Base-by-base conservation (phyloP, 2,329 filamentous ascomycete genomes). In the Hypoxylon sp. region DNA sequence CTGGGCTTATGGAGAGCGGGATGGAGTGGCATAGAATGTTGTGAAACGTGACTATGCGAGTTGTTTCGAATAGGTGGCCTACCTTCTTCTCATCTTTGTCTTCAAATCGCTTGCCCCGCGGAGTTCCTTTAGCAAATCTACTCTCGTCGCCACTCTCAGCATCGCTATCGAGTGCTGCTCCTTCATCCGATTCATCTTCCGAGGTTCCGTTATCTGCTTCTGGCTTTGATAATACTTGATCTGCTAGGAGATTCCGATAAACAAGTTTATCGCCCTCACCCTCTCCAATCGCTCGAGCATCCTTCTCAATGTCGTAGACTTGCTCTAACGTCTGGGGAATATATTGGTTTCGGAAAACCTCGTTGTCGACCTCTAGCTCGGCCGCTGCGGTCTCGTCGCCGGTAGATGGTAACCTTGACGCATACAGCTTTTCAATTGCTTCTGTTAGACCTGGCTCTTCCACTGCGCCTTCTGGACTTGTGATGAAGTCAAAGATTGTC, bases 251-350 rank as follows among this genome's bases (percentile, higher is more conserved):
- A 72, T 93, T 92, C 70, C 90, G 90, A 82, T 98, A 98, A 0
- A 97, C 89, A 0, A 98, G 85, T n/a, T 92, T 89, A 11, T 89
- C 87, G 19, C 91, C 92, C 71, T 92, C 86, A 4, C 94, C 94
- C 47, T 89, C 86, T 6, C 88, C 88, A 22, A 97, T 87, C 78
- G 90, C 90, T 74, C 93, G 91, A 1, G 90, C 93, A 74, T 98
- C 96, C 74, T 94, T 91, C 80, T 98, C 96, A 55, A 97, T 90
- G 78, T 99, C 94, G 80, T 98, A 98, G 3, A 99, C 95, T 77
- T 99, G 94, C 73, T 98, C 93, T 47, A 99, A 85, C 0, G 93
- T 98, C 80, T 97, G 94, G 0, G 96, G 96, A 58, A 99, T 98
- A 80, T 97, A 99, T 79, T 98, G 94, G 76, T 97, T 92, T 75